These are phyloP conservation scores for Phytophthora kernoviae DNA, from an alignment of 352 stramenopile genomes.

Conservation along the genomic window DNA sequence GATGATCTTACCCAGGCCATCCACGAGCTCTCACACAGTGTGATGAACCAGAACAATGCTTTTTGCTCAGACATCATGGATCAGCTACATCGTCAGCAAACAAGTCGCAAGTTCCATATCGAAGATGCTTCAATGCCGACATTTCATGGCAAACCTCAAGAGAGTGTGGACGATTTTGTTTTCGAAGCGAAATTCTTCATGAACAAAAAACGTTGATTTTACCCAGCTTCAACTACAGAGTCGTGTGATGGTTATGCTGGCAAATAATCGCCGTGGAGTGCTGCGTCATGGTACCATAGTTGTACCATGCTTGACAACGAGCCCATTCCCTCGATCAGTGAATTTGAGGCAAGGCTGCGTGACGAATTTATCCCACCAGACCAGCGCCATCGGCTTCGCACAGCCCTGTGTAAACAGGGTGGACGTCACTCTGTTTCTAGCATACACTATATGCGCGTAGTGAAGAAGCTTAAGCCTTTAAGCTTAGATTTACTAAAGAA, in stretches of 20 bases:
- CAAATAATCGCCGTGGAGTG: conserved; percentile 7
- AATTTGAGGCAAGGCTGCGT: conserved; percentile 11
- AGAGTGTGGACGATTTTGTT: conserved; percentile 17
- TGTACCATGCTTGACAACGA: conserved; percentile 10
- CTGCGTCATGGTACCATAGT: conserved; percentile 12
- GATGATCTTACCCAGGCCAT: conserved; percentile 11
- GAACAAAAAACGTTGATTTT: conserved; percentile 15
- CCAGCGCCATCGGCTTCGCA: conserved; percentile 27
- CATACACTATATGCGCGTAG: too few relatives aligned
- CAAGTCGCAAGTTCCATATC: conserved; percentile 6
- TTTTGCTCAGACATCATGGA: conserved; percentile 9
- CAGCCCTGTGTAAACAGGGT: conserved; percentile 11
- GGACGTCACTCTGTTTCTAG: too few relatives aligned
- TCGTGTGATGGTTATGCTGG: conserved; percentile 12
- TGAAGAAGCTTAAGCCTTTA: too few relatives aligned
- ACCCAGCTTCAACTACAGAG: not conserved
- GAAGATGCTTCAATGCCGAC: conserved; percentile 13
- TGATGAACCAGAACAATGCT: conserved; percentile 6
- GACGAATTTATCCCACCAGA: conserved; percentile 26
- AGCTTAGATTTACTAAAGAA: too few relatives aligned
- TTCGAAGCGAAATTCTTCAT: conserved; percentile 14
- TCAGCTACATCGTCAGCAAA: conserved; percentile 9
- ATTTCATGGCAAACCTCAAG: conserved; percentile 9
- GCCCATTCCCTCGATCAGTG: conserved; percentile 6
- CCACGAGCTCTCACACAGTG: conserved; percentile 8